Evolutionary conservation across 176 grass and related monocot genomes (phyloP).

Genomic region (Triticum dicoccoides): DNA sequence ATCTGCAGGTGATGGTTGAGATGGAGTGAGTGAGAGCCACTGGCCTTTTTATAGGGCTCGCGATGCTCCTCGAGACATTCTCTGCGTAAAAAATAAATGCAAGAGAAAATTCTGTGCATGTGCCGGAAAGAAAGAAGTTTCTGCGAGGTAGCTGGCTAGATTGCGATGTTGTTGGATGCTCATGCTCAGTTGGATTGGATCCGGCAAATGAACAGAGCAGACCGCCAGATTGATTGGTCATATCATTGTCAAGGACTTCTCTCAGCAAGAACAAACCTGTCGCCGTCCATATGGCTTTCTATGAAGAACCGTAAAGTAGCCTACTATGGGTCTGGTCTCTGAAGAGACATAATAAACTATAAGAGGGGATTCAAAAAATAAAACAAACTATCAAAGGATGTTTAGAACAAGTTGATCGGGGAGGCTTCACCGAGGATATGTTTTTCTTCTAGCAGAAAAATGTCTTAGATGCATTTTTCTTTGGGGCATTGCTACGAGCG

Average conservation of each 20-base stretch:
- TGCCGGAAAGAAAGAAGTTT: constrained; percentile 13
- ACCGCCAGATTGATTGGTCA: not conserved
- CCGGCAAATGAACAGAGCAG: not conserved
- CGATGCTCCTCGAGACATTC: not conserved
- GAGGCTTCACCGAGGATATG: not conserved
- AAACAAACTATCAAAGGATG: not conserved
- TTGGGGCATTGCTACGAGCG: no score
- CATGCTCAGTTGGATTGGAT: constrained; percentile 21
- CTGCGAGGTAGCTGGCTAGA: not conserved
- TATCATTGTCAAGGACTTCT: not conserved
- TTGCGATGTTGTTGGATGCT: constrained; percentile 24
- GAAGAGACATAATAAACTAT: not conserved
- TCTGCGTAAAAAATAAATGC: not conserved
- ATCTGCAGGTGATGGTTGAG: not conserved
- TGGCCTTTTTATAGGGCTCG: not conserved
- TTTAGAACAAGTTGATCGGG: not conserved
- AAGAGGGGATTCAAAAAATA: no score
- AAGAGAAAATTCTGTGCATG: not conserved
- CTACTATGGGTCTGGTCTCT: not conserved
- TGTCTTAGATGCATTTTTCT: not conserved
- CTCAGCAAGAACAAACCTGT: not conserved
- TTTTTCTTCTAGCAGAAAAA: not conserved
- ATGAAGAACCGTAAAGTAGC: not conserved
- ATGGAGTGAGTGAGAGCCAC: not conserved
- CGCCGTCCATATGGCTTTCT: not conserved